A percentile compares a stretch with the other conserved stretches of the same genome.
These are phyloP conservation scores for Spergularia marina DNA, from an alignment of 148 eudicot species.

Conservation along the genomic window DNA sequence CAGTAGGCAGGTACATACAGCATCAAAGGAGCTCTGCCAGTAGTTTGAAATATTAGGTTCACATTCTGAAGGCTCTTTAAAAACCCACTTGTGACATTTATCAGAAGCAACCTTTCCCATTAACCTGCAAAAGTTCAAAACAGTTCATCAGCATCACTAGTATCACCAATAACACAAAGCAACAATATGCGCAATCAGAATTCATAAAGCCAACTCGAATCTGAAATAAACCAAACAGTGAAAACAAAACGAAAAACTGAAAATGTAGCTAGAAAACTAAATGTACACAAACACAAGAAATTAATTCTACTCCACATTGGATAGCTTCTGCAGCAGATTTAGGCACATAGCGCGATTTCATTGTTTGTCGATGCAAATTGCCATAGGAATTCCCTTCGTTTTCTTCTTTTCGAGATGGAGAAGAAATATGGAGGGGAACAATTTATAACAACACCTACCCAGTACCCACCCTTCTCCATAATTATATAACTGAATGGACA, in stretches of 20 bases:
- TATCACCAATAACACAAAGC: neutral
- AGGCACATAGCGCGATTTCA: neutral
- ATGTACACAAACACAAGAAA: no score
- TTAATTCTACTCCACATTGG: neutral
- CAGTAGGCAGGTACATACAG: conserved; percentile 52
- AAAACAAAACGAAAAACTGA: no score
- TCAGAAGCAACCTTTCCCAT: conserved; percentile 99
- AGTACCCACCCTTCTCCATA: conserved; percentile 99
- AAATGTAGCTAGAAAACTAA: no score
- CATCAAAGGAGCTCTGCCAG: conserved; percentile 99
- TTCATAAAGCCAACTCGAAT: neutral
- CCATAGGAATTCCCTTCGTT: neutral
- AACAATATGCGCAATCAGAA: neutral
- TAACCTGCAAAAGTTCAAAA: conserved; percentile 56
- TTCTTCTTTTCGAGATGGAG: conserved; percentile 8
- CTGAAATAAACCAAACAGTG: neutral
- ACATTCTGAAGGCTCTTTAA: conserved; percentile 95
- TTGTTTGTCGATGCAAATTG: neutral
- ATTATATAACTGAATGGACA: conserved; percentile 97
- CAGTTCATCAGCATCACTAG: neutral
- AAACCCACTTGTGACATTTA: conserved; percentile 99
- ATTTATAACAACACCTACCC: conserved; percentile 65
- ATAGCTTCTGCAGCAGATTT: neutral
- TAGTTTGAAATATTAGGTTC: conserved; percentile 91
- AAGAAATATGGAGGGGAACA: conserved; percentile 18